Percentiles rank a stretch among this genome's conserved stretches.
phyloP scores from a whole-genome alignment of 352 stramenopile genomes.

The Phytopythium kandeliae region DNA sequence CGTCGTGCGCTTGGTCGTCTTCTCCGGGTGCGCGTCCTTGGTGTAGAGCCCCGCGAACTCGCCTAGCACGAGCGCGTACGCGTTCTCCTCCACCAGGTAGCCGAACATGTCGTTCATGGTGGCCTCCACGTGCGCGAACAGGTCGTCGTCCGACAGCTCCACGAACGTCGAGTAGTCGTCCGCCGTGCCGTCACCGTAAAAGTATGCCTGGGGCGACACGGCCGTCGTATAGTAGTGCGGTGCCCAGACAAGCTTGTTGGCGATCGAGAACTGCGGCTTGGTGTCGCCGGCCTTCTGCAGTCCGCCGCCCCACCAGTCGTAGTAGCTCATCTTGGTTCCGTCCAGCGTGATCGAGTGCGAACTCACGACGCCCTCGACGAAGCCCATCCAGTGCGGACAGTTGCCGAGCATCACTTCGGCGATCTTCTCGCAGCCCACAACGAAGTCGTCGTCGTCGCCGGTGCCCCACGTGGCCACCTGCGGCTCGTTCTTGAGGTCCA shows the following conservation, averaged over 20 bases:
- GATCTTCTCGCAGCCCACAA: slow-evolving; percentile 60
- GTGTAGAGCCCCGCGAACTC: slow-evolving; percentile 73
- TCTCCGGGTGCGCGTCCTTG: slow-evolving; percentile 56
- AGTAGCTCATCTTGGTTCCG: slow-evolving; percentile 47
- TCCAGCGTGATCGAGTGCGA: slow-evolving; percentile 43
- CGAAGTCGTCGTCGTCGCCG: slow-evolving; percentile 57
- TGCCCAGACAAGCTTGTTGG: slow-evolving; percentile 78
- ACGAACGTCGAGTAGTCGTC: slow-evolving; percentile 46
- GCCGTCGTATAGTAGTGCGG: slow-evolving; percentile 83
- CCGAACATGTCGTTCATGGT: slow-evolving; percentile 82
- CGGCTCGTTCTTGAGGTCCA: slow-evolving; percentile 83
- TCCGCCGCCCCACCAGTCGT: slow-evolving; percentile 78
- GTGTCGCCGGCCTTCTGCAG: slow-evolving; percentile 46
- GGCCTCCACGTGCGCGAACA: slow-evolving; percentile 32
- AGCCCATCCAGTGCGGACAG: slow-evolving; percentile 71
- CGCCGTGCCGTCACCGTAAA: slow-evolving; percentile 55
- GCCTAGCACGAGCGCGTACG: slow-evolving; percentile 51
- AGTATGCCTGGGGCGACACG: slow-evolving; percentile 65
- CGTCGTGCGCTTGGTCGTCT: slow-evolving; percentile 69
- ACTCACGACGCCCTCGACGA: slow-evolving; percentile 65
- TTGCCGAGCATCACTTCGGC: slow-evolving; percentile 69
- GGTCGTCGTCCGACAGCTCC: slow-evolving; percentile 49
- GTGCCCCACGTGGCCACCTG: slow-evolving; percentile 63
- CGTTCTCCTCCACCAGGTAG: slow-evolving; percentile 46
- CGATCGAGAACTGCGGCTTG: slow-evolving; percentile 43